These are phyloP conservation scores for Boehmeria nivea DNA, from an alignment of 306 rosid species.

Conservation along the genomic window DNA sequence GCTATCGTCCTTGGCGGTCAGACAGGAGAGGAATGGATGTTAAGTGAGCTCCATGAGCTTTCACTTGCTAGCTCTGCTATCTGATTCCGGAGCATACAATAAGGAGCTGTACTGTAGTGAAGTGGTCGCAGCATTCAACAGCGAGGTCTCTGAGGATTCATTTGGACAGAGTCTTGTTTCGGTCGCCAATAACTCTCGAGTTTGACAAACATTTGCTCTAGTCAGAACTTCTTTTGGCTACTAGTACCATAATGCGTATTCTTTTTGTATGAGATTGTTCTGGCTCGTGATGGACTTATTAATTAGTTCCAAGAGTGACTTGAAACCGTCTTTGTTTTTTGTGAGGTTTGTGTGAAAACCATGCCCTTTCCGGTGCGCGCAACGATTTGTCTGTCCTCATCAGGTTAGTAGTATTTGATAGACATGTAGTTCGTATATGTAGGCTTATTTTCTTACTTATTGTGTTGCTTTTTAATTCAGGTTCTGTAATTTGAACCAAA, in stretches of 20 bases:
- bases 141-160: constrained; percentile 30
- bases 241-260: constrained; percentile 28
- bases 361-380: constrained; percentile 49
- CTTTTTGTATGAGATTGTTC: constrained; percentile 47
- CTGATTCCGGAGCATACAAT: constrained; percentile 34
- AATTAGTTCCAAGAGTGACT: constrained; percentile 34
- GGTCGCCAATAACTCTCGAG: constrained; percentile 27
- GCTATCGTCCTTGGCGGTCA: constrained; percentile 97
- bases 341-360: constrained; percentile 68
- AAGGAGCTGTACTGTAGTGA: constrained; percentile 22
- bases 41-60: constrained; percentile 95
- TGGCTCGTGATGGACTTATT: constrained; percentile 46
- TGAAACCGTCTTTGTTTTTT: constrained; percentile 44
- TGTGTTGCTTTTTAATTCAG: constrained; percentile 41
- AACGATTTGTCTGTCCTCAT: constrained; percentile 59
- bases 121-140: constrained; percentile 29
- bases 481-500: constrained; percentile 52
- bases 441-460: constrained; percentile 51
- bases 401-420: constrained; percentile 57
- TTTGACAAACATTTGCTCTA: constrained; percentile 32
- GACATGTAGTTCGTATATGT: constrained; percentile 53
- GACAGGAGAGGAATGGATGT: constrained; percentile 99
- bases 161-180: constrained; percentile 30
- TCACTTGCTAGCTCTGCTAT: constrained; percentile 73
- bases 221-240: constrained; percentile 43